Percentiles rank a stretch among this genome's conserved stretches.
Evolutionary conservation across 2,329 filamentous ascomycete species (phyloP).

Genomic region (Sporothrix brasiliensis): DNA sequence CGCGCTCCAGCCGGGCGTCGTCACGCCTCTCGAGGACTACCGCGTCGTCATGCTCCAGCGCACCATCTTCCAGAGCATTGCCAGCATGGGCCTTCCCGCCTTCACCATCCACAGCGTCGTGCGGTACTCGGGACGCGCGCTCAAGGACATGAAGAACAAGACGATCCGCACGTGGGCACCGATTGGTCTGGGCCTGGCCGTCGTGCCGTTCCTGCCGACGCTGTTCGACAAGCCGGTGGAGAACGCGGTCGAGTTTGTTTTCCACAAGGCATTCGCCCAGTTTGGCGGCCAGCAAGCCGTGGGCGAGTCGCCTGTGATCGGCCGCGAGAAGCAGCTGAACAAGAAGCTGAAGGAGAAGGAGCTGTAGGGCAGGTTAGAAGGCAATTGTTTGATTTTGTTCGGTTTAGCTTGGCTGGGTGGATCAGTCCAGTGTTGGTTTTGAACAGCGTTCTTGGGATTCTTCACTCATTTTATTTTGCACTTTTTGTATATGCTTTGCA

Average conservation of each 20-base stretch:
- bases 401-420: not conserved
- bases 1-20: slow-evolving; percentile 46
- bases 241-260: slow-evolving; percentile 84
- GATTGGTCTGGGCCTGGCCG: slow-evolving; percentile 76
- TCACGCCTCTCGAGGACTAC: slow-evolving; percentile 83
- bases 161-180: slow-evolving; percentile 81
- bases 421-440: not conserved
- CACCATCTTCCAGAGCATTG: slow-evolving; percentile 85
- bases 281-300: slow-evolving; percentile 67
- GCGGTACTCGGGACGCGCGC: slow-evolving; percentile 79
- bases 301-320: slow-evolving; percentile 57
- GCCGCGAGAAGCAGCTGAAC: slow-evolving; percentile 53
- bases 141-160: slow-evolving; percentile 80
- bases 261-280: slow-evolving; percentile 77
- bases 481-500: not conserved
- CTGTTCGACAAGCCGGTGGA: slow-evolving; percentile 94
- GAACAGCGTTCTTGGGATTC: slow-evolving; percentile 15
- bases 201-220: slow-evolving; percentile 81
- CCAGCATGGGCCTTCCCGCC: slow-evolving; percentile 90
- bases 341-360: slow-evolving; percentile 52
- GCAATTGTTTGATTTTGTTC: not conserved
- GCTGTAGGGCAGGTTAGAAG: slow-evolving; percentile 38
- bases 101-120: slow-evolving; percentile 95
- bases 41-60: slow-evolving; percentile 88
- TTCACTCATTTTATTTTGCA: not conserved